These are phyloP conservation scores for Skeletonema potamos DNA, from an alignment of 108 stramenopile species.

Conservation along the genomic window DNA sequence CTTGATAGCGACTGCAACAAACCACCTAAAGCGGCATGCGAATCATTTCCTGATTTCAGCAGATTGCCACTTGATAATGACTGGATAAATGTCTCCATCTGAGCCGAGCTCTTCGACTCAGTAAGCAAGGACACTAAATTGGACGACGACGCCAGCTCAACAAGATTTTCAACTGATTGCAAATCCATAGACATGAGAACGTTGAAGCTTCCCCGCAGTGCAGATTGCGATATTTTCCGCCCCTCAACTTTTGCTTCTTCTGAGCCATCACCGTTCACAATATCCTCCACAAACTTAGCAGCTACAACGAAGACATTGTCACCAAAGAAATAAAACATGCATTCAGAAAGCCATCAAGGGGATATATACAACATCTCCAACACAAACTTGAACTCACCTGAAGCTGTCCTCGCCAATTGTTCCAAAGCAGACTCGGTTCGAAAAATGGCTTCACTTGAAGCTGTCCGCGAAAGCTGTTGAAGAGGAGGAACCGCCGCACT, in stretches of 20 bases:
- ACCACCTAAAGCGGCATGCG: not conserved
- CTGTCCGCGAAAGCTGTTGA: constrained; percentile 54
- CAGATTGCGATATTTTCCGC: constrained; percentile 55
- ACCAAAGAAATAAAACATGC: not conserved
- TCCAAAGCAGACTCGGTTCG: constrained; percentile 6
- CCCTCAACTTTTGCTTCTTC: constrained; percentile 46
- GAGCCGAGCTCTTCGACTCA: constrained; percentile 21
- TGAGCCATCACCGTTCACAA: constrained; percentile 61
- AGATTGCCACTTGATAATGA: constrained; percentile 45
- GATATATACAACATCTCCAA: not conserved
- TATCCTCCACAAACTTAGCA: constrained; percentile 52
- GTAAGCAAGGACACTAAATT: constrained; percentile 26
- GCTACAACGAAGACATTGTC: constrained; percentile 2
- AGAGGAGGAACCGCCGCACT: constrained; percentile 21
- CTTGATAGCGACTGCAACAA: constrained; percentile 31
- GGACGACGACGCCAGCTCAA: constrained; percentile 52
- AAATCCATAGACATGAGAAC: constrained; percentile 88
- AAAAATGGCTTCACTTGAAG: constrained; percentile 12
- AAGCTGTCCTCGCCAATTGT: constrained; percentile 76
- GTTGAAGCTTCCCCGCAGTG: constrained; percentile 76
- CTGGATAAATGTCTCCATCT: constrained; percentile 75
- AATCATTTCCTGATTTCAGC: constrained; percentile 14
- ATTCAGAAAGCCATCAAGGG: not conserved
- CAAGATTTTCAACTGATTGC: constrained; percentile 86
- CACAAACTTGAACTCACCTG: constrained; percentile 29